These are phyloP conservation scores for Micromonas commoda DNA, from an alignment of 139 green algal genomes.

Conservation along the genomic window DNA sequence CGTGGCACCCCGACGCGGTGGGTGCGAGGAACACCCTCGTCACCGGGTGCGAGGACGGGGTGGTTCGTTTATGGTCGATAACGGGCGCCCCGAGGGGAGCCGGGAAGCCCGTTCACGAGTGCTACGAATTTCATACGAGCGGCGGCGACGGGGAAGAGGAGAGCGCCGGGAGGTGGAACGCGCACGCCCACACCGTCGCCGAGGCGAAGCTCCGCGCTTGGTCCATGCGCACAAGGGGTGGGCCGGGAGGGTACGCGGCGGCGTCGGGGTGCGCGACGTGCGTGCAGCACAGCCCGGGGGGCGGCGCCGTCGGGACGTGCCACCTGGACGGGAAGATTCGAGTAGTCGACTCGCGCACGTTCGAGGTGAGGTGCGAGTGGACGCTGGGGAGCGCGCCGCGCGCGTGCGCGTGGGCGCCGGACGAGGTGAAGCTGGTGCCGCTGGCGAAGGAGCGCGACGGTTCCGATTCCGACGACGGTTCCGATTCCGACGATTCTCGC, in stretches of 20 bases:
- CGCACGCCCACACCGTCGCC: neutral
- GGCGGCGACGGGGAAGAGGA: neutral
- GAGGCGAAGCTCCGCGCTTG: neutral
- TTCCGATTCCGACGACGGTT: neutral
- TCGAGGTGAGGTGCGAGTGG: neutral
- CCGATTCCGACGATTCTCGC: neutral
- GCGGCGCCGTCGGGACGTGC: neutral
- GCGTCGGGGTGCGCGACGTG: neutral
- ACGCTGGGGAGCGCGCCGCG: neutral
- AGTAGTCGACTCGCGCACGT: neutral
- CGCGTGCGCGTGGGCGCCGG: neutral
- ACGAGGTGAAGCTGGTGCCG: neutral
- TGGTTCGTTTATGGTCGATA: neutral
- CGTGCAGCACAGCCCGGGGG: neutral
- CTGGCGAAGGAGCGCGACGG: neutral
- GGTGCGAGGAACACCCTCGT: neutral
- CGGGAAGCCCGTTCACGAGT: constrained; percentile 1
- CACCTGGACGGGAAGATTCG: neutral
- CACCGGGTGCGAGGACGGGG: neutral
- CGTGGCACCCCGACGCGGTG: constrained; percentile 24
- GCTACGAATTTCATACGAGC: neutral
- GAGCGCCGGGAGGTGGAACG: neutral
- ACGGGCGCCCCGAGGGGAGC: constrained; percentile 2
- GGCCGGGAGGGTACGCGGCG: neutral
- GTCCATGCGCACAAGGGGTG: neutral